Evolutionary conservation across 73 alveolate genomes (phyloP).

Genomic region (Blepharisma japonicum): DNA sequence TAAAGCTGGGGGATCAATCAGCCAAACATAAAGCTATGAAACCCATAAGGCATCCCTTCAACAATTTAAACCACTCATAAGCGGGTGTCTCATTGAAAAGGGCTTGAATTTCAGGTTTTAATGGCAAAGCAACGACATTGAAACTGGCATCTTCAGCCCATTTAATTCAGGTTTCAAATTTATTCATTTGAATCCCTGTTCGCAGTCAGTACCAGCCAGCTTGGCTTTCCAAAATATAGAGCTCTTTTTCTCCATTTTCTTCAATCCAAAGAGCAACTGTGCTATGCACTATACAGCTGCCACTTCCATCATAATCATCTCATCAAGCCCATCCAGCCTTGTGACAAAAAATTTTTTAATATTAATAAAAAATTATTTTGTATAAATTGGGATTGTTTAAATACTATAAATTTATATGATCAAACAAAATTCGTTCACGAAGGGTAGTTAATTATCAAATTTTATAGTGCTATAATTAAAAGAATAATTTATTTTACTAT

Average conservation of each 20-base stretch:
- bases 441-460: too few species aligned
- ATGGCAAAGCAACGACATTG: conserved; percentile 86
- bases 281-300: conserved; percentile 84
- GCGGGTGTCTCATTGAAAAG: conserved; percentile 85
- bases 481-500: too few species aligned
- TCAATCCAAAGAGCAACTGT: conserved; percentile 78
- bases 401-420: too few species aligned
- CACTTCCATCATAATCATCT: conserved; percentile 92
- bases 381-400: too few species aligned
- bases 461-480: too few species aligned
- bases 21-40: conserved; percentile 80
- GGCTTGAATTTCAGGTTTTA: conserved; percentile 76
- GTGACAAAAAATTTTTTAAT: too few species aligned
- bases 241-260: conserved; percentile 56
- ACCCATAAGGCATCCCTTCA: conserved; percentile 92
- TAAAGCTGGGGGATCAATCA: conserved; percentile 83
- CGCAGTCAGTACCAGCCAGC: conserved; percentile 97
- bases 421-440: too few species aligned
- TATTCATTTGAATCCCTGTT: conserved; percentile 76
- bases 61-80: conserved; percentile 64
- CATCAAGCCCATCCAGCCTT: conserved; percentile 91
- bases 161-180: conserved; percentile 79
- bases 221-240: conserved; percentile 83
- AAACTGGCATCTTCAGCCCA: conserved; percentile 92
- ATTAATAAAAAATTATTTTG: too few species aligned